Percentiles rank a stretch among this genome's conserved stretches.
These are phyloP conservation scores for Epichloe coenophiala DNA, from an alignment of 2,329 filamentous ascomycete species.

Conservation along the genomic window DNA sequence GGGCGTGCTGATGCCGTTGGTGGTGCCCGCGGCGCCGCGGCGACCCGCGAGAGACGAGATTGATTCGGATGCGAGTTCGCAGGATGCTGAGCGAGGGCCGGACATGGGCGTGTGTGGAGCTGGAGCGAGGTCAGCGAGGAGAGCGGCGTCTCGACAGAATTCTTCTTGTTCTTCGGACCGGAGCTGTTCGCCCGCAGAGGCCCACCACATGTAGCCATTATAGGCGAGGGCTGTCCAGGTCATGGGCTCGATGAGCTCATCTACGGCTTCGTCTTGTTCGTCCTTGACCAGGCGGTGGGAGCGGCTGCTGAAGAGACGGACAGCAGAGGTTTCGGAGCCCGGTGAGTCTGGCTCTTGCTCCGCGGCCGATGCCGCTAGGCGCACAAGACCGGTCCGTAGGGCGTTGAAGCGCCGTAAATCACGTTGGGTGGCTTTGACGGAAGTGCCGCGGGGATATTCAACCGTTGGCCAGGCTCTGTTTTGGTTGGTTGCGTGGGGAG, in stretches of 20 bases:
- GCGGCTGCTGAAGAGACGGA: constrained; percentile 14
- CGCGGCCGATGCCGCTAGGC: constrained; percentile 21
- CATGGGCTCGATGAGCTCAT: constrained; percentile 46
- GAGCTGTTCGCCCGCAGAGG: constrained; percentile 62
- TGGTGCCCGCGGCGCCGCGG: constrained; percentile 13
- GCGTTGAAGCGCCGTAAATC: constrained; percentile 70
- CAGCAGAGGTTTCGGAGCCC: constrained; percentile 12
- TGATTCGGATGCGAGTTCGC: constrained; percentile 27
- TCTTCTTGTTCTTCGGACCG: constrained; percentile 48
- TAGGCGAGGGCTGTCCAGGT: constrained; percentile 67
- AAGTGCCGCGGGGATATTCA: constrained; percentile 47
- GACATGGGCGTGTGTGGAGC: constrained; percentile 18
- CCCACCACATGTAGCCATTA: constrained; percentile 82
- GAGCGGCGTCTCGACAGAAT: constrained; percentile 36
- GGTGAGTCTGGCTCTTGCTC: constrained; percentile 16
- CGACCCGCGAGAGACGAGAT: constrained; percentile 29
- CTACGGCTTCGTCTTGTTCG: constrained; percentile 34
- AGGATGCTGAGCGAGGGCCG: constrained; percentile 18
- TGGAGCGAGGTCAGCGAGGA: constrained; percentile 39
- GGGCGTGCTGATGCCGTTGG: not conserved
- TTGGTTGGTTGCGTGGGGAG: constrained; percentile 26
- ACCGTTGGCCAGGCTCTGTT: constrained; percentile 64
- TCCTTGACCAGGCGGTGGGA: constrained; percentile 17
- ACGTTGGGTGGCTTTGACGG: constrained; percentile 76
- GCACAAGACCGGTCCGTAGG: constrained; percentile 49